A percentile compares a stretch with the other conserved stretches of the same genome.
These are phyloP conservation scores for Diversispora epigaea DNA, from an alignment of 192 early-diverging fungal genomes.

Conservation along the genomic window DNA sequence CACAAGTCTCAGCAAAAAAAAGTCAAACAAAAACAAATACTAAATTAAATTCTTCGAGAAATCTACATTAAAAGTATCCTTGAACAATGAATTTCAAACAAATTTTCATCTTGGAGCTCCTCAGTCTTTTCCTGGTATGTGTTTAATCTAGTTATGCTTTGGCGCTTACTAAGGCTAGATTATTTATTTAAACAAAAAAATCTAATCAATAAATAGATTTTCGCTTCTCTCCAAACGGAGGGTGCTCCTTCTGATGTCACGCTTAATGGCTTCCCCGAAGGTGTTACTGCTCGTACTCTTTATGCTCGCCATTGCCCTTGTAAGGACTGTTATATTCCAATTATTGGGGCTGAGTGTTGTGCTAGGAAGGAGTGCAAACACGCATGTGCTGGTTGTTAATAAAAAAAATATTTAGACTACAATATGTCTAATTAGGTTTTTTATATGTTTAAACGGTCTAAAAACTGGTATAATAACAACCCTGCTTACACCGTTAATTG, in stretches of 20 bases:
- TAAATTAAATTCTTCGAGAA: not conserved
- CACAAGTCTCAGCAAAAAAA: conserved; percentile 2
- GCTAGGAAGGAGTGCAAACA: conserved; percentile 15
- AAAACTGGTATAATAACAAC: conserved; percentile 5
- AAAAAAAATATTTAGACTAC: conserved; percentile 13
- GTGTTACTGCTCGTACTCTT: conserved; percentile 7
- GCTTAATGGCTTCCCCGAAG: conserved; percentile 12
- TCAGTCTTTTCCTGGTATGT: conserved; percentile 18
- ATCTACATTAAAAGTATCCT: conserved; percentile 16
- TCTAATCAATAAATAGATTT: conserved; percentile 17
- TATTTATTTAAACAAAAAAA: conserved; percentile 7
- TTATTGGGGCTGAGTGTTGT: conserved; percentile 16
- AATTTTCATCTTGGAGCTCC: conserved; percentile 18
- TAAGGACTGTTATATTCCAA: conserved; percentile 17
- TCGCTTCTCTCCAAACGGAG: conserved; percentile 15
- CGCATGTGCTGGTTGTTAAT: conserved; percentile 4
- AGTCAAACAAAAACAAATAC: no score
- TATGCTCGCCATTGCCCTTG: not conserved
- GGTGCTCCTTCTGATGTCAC: not conserved
- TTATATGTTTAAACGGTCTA: no score
- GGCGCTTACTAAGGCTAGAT: conserved; percentile 12
- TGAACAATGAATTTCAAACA: conserved; percentile 16
- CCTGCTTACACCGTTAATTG: conserved; percentile 11
- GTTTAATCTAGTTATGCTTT: not conserved
- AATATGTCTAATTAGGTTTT: conserved; percentile 12